Percentiles rank a stretch among this genome's conserved stretches.
These are phyloP conservation scores for Xylaria sp. DNA, from an alignment of 2,329 filamentous ascomycete species.

Conservation along the genomic window DNA sequence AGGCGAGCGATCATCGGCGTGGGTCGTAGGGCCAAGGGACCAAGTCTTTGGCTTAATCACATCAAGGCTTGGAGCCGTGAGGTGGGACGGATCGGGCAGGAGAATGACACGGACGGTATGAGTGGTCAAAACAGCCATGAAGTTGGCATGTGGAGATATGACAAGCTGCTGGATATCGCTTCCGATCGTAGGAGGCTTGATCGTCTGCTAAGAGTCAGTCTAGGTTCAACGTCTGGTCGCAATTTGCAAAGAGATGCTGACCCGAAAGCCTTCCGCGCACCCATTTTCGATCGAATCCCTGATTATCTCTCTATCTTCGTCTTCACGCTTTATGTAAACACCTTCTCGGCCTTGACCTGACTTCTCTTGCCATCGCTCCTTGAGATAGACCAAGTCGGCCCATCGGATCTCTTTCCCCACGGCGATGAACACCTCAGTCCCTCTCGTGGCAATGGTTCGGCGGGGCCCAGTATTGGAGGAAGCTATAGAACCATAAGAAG, in stretches of 20 bases:
- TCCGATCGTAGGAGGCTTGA: conserved; percentile 80
- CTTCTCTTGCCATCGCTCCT: conserved; percentile 67
- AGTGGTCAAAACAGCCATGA: conserved; percentile 84
- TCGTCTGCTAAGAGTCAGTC: conserved; percentile 61
- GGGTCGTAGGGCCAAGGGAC: conserved; percentile 90
- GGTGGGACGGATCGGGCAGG: conserved; percentile 82
- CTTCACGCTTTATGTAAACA: conserved; percentile 61
- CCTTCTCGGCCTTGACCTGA: conserved; percentile 50
- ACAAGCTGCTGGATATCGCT: conserved; percentile 86
- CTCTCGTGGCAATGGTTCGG: conserved; percentile 80
- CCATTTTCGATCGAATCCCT: conserved; percentile 46
- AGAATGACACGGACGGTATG: conserved; percentile 89
- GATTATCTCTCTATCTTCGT: conserved; percentile 50
- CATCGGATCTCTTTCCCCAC: conserved; percentile 91
- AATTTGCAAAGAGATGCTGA: conserved; percentile 45
- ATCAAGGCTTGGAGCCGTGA: conserved; percentile 73
- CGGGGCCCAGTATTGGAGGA: conserved; percentile 59
- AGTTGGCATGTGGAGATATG: conserved; percentile 83
- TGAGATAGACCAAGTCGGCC: conserved; percentile 84
- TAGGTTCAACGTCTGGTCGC: background rate
- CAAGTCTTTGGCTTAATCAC: conserved; percentile 85
- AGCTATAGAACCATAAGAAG: conserved; percentile 55
- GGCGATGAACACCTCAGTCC: conserved; percentile 89
- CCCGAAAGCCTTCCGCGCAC: conserved; percentile 59
- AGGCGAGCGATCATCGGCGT: conserved; percentile 85